Evolutionary conservation across 371 early-diverging fungal genomes (phyloP), one percentile per base, ranked within the genome.

Genomic region (Mortierella sp.): DNA sequence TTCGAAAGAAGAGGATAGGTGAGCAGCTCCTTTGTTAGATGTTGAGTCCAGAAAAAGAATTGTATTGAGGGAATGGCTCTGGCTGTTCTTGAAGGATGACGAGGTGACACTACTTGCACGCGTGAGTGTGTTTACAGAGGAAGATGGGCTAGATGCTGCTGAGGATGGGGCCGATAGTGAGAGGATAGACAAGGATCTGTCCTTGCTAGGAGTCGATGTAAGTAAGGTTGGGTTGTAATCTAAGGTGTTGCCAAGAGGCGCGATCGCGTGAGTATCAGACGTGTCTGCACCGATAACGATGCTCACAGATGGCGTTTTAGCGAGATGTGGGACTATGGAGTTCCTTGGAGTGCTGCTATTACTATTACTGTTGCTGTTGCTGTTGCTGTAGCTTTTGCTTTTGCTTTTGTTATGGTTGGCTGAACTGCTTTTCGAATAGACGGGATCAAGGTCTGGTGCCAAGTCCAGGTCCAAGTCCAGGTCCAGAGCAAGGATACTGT

Each of bases 1-100:
- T 64, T 89, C 89, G 32, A 88, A 83, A 2, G 88, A 86, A 37
- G 88, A 74, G 45, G 88, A 86, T 26, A 87, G 86, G 8, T 87
- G 86, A 12, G 85, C 83, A 9, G 88, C 66, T 63, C 86, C 77
- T 32, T 87, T 64, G 67, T 84, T 87, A 54, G 88, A 85, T 35
- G 86, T 84, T 18, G 55, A 43, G 45, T 72, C 65, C 22, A 66
- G 69, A 62, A 52, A 70, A 20, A 66, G 68, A 16, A 60, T 43
- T 20, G 70, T n/a, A 58, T 64, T 69, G 40, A 49, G 66, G 9
- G 62, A 35, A 28, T 62, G 67, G 58, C 43, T 73, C 40, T 73
- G 64, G 14, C 64, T 67, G 68, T 30, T 61, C 28, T 52, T 70
- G 63, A 58, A 60, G 5, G 79, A 40, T 71, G 75, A 75, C 3